Evolutionary conservation across 2,329 filamentous ascomycete genomes (phyloP).

Genomic region (Lachnellula cervina): DNA sequence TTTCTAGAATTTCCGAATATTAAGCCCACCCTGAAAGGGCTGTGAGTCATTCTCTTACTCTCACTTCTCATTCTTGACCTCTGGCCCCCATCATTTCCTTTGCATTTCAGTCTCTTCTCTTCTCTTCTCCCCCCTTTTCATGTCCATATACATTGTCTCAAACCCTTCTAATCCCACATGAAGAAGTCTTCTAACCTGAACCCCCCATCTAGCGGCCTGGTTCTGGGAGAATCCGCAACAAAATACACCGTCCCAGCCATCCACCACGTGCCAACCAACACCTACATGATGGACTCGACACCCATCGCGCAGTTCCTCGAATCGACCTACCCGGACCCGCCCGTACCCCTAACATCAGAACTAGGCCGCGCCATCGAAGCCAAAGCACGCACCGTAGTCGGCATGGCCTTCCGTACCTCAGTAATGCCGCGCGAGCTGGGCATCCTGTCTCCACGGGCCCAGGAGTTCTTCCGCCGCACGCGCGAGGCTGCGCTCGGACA

Average conservation of each 20-base stretch:
- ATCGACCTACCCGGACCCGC: constrained; percentile 34
- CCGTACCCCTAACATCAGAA: constrained; percentile 34
- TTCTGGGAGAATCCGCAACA: constrained; percentile 17
- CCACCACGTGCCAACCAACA: constrained; percentile 36
- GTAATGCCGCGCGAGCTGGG: constrained; percentile 35
- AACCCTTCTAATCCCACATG: neutral
- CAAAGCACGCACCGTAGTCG: constrained; percentile 29
- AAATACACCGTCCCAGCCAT: constrained; percentile 40
- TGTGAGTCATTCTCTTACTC: constrained; percentile 29
- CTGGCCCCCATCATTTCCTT: neutral
- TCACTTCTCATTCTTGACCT: constrained; percentile 8
- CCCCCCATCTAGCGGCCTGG: constrained; percentile 24
- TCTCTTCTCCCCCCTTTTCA: constrained; percentile 2
- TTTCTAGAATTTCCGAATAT: constrained; percentile 42
- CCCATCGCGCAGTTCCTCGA: constrained; percentile 39
- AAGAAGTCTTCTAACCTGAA: constrained; percentile 5
- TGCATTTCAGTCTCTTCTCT: neutral
- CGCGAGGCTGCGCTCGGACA: constrained; percentile 35
- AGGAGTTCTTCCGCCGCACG: constrained; percentile 37
- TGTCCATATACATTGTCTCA: neutral
- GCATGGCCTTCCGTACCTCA: constrained; percentile 28
- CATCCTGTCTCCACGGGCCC: constrained; percentile 35
- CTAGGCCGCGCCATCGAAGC: constrained; percentile 33
- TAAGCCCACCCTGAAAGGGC: constrained; percentile 36
- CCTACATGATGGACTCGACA: constrained; percentile 37